A percentile compares a stretch with the other conserved stretches of the same genome.
Evolutionary conservation across 805 yeast genomes (phyloP).

Genomic region (Saccharomycopsis fibuligera): DNA sequence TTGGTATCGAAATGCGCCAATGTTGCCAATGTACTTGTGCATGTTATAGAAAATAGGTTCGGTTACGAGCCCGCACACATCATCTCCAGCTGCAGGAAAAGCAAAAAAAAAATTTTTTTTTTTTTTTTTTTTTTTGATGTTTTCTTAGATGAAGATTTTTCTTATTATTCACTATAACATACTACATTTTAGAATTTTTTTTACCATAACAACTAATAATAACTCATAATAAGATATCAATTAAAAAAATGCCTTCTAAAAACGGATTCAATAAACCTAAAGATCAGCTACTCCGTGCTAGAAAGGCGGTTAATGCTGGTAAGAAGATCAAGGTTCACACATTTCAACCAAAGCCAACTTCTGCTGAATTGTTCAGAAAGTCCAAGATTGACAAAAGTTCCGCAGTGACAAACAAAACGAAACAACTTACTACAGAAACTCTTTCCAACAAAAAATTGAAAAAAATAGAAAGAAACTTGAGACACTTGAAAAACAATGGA

Average conservation of each 20-base stretch:
- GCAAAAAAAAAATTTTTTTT: constrained; percentile 5
- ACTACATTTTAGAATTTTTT: neutral
- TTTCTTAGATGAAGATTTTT: neutral
- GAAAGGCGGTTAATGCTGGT: constrained; percentile 4
- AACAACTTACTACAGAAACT: constrained; percentile 44
- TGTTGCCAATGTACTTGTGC: too few species aligned
- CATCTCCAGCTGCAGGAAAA: neutral
- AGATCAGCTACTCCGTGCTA: constrained; percentile 27
- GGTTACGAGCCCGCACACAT: neutral
- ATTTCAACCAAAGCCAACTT: constrained; percentile 19
- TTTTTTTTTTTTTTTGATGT: neutral
- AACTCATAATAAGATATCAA: neutral
- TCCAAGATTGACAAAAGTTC: constrained; percentile 16
- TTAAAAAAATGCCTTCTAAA: constrained; percentile 61
- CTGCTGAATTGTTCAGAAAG: constrained; percentile 12
- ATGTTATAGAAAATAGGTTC: too few species aligned
- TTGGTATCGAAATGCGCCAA: too few species aligned
- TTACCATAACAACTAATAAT: neutral
- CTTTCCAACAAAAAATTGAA: constrained; percentile 72
- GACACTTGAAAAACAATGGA: constrained; percentile 35
- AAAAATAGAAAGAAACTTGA: constrained; percentile 74
- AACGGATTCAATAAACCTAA: constrained; percentile 80
- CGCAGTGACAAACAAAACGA: constrained; percentile 21
- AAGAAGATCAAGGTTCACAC: constrained; percentile 11
- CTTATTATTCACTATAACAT: neutral